Evolutionary conservation across 345 rosid genomes (phyloP).

Genomic region (Toxicodendron radicans): DNA sequence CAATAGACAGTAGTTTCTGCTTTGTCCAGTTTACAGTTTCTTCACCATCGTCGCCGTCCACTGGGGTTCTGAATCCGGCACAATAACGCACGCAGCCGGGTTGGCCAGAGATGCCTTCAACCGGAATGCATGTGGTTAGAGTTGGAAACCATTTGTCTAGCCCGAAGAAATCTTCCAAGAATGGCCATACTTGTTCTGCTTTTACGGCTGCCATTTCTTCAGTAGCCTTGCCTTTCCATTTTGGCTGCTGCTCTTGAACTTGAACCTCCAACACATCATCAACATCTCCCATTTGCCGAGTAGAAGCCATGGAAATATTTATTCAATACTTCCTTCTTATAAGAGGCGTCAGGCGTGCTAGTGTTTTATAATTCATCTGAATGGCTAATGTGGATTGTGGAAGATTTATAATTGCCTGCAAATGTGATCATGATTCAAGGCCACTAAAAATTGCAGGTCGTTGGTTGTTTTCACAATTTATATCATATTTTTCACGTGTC

Average conservation of each 20-base stretch:
- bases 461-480: no score
- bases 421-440: no score
- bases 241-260: not conserved
- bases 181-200: constrained; percentile 48
- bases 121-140: constrained; percentile 34
- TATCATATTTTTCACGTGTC: no score
- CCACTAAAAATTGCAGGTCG: no score
- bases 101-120: constrained; percentile 40
- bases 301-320: not conserved
- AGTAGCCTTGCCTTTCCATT: constrained; percentile 48
- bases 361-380: no score
- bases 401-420: no score
- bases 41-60: constrained; percentile 7
- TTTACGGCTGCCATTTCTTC: constrained; percentile 27
- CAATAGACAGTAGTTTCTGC: constrained; percentile 44
- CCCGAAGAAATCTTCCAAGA: constrained; percentile 51
- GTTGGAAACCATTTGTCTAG: constrained; percentile 56
- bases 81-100: constrained; percentile 60
- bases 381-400: no score
- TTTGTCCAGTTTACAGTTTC: constrained; percentile 39
- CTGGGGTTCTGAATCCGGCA: constrained; percentile 47
- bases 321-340: no score
- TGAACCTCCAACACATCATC: not conserved
- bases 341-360: no score
- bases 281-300: not conserved